Base-by-base conservation (phyloP, 495 filamentous ascomycete species). In the Aspergillus heteromorphus region DNA sequence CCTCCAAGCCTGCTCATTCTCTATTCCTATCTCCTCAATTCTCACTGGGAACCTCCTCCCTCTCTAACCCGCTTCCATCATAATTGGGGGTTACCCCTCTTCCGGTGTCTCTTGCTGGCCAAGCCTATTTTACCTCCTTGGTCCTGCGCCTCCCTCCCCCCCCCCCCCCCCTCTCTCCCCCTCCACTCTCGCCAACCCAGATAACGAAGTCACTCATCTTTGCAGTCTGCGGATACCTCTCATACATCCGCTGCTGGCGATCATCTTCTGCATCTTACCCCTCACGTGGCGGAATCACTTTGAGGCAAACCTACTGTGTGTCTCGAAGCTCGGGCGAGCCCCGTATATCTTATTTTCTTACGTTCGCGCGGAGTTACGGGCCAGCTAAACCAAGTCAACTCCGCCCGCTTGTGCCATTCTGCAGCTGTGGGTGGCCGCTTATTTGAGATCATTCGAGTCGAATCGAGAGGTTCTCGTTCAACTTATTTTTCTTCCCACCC, bases 331-430 rank as follows among this genome's bases (percentile, higher is more conserved):
- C 49, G 53, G 43, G 51, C 51, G 18, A 52, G 48, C 31, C 36
- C 45, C 40, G 20, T 27, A 19, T 10, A 9, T 48, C 18, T 48
- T 60, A 43, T 47, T 53, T 51, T 48, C 47, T 56, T 50, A 89
- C 54, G 18, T 53, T 51, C 27, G 19, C 51, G 30, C 43, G 51
- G 48, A 49, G 17, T 34, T 55, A 16, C 42, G 21, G 57, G 29
- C 23, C 25, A 60, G 45, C 50, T 27, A 27, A 27, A 41, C 52
- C 48, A 49, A 55, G 54, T 45, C 23, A 50, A 59, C 57, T 48
- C 49, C 40, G 52, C 45, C 53, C 45, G 48, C 30, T 36, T 49
- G 58, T 48, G 50, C 54, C 36, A 42, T 61, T 61, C 55, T 57
- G 51, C 55, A 58, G 49, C 55, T 62, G 51, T 58, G 57, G 48